Conservation (phyloP, 805 yeast species). For the Pichia paraexigua region DNA sequence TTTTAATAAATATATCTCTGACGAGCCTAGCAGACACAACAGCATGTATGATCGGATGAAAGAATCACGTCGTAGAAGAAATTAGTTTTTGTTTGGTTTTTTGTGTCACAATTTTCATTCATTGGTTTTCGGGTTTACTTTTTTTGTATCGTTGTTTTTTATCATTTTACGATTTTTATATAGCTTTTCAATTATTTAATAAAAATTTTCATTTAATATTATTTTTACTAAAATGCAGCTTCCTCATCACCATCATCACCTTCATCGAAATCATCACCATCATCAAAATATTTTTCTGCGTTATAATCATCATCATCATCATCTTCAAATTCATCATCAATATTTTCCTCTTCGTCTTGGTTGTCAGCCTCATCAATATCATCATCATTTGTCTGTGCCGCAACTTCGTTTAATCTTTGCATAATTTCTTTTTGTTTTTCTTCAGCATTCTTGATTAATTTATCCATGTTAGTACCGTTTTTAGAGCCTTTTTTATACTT, state of each 20-base stretch:
- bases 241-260: conserved; percentile 57
- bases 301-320: conserved; percentile 74
- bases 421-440: conserved; percentile 25
- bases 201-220: neutral
- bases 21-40: neutral
- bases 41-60: neutral
- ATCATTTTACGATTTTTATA: neutral
- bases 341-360: conserved; percentile 46
- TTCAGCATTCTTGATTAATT: conserved; percentile 18
- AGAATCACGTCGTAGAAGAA: neutral
- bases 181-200: neutral
- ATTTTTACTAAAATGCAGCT: conserved; percentile 49
- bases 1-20: neutral
- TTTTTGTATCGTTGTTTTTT: neutral
- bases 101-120: neutral
- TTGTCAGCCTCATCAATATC: conserved; percentile 38
- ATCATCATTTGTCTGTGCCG: conserved; percentile 33
- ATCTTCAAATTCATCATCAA: conserved; percentile 63
- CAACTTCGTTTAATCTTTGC: conserved; percentile 29
- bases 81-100: neutral
- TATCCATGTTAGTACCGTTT: conserved; percentile 26
- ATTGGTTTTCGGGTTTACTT: neutral
- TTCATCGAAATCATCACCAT: conserved; percentile 52
- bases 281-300: conserved; percentile 73
- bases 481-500: conserved; percentile 33